Evolutionary conservation across 1,284 basidiomycete genomes (phyloP), one percentile per base, ranked within the genome.

Genomic region (Cutaneotrichosporon sp.): DNA sequence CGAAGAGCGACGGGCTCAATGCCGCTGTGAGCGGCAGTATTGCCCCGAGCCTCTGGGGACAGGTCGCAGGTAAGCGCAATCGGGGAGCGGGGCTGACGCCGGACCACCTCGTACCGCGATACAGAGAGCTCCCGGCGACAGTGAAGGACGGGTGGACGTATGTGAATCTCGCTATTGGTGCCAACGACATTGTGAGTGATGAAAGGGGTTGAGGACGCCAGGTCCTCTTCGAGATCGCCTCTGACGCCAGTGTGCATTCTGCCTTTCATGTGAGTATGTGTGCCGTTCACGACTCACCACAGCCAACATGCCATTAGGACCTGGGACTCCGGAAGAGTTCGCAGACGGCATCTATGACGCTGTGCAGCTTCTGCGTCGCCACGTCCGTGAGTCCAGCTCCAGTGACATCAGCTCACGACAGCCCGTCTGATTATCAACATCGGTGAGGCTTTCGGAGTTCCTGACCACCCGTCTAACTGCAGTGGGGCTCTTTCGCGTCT

Each of bases 101-200:
- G 72, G 74, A 72, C 19, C 68, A 71, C 46, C 48, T 76, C 9
- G 47, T 75, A 1, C 71, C 72, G 0, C 52, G 52, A n/a, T 55
- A 75, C 16, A 49, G 62, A 22, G 59, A 57, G 31, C 29, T 68
- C 24, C 50, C 52, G 2, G 51, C 65, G 9, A 33, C 24, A 2
- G 34, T 26, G 14, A 43, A 55, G 5, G 57, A 63, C 2, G 70
- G 66, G 12, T 76, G 70, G 72, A 71, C 71, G 49, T 70, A 68
- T 48, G 60, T 75, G 43, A 76, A 73, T 44, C 49, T 76, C 26
- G 71, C 66, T 16, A 70, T 76, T 10, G 75, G 75, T 0, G 73
- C 71, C 1, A 76, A 76, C 47, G 75, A 76, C 46, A 61, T 75
- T 5, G 70, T 73, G 37, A 50, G 71, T 61, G 29, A 31, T 10